Base-by-base conservation (phyloP, 768 basidiomycete genomes). In the Pleurotus tuber-regium region DNA sequence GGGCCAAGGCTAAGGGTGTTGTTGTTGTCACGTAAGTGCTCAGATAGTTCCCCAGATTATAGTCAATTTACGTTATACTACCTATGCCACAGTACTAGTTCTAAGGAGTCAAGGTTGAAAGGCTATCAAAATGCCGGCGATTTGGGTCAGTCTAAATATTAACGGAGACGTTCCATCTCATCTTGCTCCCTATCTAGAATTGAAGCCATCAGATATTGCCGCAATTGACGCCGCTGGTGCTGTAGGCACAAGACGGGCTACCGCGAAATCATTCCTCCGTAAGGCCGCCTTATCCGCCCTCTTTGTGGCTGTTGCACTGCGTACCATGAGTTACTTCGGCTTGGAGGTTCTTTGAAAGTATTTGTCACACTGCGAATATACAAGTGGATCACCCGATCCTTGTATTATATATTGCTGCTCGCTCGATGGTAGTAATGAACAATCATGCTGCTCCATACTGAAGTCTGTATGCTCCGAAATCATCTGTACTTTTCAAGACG, bases 111-210 rank as follows among this genome's bases (percentile, higher is more conserved):
- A 2, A 76, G 89, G 10, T 67, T 92, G 19, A 69, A 84, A 59
- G 80, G 85, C 9, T 92, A 92, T 62, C 68, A 89, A 30, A 68
- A 68, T 36, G 85, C 84, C 1, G 87, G 80, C 0, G 84, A 91
- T 59, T 65, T 91, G 9, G 54, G 84, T 85, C 56, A 39, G 76
- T 53, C 2, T 4, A 16, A 26, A 16, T 31, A 3, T 18, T 25
- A 26, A 30, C 14, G 19, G 4, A 12, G 24, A 9, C 24, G 36
- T 18, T 18, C 25, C 4, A 21, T 30, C 50, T 18, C 2, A 6
- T 38, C n/a, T 8, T 26, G 54, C 28, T 54, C 31, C 5, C 23
- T 25, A 4, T 26, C 0, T 57, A 84, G 83, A 62, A 14, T 72
- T 86, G 31, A 75, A 79, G 2, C 57, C 59, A 16, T 69, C 74